These are phyloP conservation scores for Arthrobotrys sphaeroides DNA, from an alignment of 2,329 filamentous ascomycete genomes.

Conservation along the genomic window DNA sequence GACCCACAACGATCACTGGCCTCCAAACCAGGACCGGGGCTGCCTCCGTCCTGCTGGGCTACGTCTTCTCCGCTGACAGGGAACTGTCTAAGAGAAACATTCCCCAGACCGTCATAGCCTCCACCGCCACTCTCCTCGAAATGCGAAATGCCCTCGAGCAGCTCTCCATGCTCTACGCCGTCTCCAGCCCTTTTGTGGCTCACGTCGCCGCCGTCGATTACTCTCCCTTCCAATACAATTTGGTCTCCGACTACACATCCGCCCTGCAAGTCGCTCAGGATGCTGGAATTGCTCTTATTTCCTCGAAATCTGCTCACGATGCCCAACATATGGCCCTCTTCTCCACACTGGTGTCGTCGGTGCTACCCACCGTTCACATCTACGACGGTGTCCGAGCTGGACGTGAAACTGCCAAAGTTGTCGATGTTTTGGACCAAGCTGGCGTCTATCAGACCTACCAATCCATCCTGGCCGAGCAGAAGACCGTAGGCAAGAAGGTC, in stretches of 20 bases:
- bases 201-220: conserved; percentile 95
- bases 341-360: conserved; percentile 78
- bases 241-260: conserved; percentile 87
- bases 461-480: conserved; percentile 71
- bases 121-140: conserved; percentile 80
- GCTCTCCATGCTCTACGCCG: conserved; percentile 86
- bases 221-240: conserved; percentile 71
- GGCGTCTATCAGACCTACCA: conserved; percentile 76
- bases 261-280: conserved; percentile 86
- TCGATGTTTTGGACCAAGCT: conserved; percentile 79
- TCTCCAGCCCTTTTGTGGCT: conserved; percentile 90
- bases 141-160: conserved; percentile 88
- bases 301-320: conserved; percentile 87
- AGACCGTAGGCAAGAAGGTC: conserved; percentile 73
- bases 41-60: conserved; percentile 89
- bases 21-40: conserved; percentile 90
- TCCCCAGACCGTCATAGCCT: conserved; percentile 88
- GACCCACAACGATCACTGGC: conserved; percentile 73
- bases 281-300: conserved; percentile 83
- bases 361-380: conserved; percentile 84
- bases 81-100: conserved; percentile 89
- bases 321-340: conserved; percentile 95
- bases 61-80: conserved; percentile 97
- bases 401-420: conserved; percentile 81
- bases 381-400: conserved; percentile 87